Evolutionary conservation across 208 protist species (phyloP).

Genomic region (Trypanosoma caninum): DNA sequence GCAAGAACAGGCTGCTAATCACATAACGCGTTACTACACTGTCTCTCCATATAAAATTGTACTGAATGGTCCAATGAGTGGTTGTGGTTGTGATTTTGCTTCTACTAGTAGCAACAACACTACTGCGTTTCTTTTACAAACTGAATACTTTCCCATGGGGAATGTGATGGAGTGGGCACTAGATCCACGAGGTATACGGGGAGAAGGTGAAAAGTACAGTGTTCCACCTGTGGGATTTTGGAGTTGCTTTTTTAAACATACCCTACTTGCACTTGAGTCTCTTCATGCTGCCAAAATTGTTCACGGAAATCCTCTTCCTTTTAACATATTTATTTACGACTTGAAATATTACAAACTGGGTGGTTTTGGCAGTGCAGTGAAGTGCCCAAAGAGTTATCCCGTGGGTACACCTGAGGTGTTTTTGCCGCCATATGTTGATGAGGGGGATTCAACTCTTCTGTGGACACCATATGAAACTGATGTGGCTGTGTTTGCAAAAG

Average conservation of each 20-base stretch:
- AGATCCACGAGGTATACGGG: conserved; percentile 13
- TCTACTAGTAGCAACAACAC: no score
- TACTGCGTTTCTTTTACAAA: conserved; percentile 48
- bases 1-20: conserved; percentile 26
- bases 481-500: conserved; percentile 24
- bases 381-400: conserved; percentile 28
- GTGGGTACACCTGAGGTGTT: conserved; percentile 1
- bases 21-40: conserved; percentile 50
- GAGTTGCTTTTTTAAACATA: conserved; percentile 29
- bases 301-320: conserved; percentile 53
- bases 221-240: conserved; percentile 26
- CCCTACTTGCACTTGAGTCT: conserved; percentile 35
- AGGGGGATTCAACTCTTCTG: not conserved
- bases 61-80: conserved; percentile 9
- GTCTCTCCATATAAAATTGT: conserved; percentile 12
- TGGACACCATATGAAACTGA: conserved; percentile 29
- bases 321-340: conserved; percentile 38
- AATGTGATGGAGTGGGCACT: conserved; percentile 45
- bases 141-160: conserved; percentile 63
- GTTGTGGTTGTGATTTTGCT: no score
- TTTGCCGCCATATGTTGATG: not conserved
- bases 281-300: conserved; percentile 43
- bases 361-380: conserved; percentile 50
- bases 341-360: conserved; percentile 37
- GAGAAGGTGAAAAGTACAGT: not conserved